Conservation (phyloP, 2,329 filamentous ascomycete genomes). For the Endothia cerciana region DNA sequence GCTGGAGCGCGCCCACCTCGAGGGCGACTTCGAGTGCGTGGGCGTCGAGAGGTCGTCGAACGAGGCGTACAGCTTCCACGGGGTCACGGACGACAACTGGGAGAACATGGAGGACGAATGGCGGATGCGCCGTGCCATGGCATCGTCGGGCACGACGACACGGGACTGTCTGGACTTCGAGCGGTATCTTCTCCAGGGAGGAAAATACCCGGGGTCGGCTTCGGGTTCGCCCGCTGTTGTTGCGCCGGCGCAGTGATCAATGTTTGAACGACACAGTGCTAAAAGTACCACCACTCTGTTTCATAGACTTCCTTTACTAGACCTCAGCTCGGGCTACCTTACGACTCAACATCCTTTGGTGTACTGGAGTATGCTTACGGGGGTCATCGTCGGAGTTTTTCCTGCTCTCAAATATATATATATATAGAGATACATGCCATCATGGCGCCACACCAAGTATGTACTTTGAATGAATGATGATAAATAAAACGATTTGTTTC, state of each 20-base stretch:
- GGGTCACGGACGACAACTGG: slow-evolving; percentile 48
- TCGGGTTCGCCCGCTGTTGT: slow-evolving; percentile 23
- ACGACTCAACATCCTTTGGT: slow-evolving; percentile 16
- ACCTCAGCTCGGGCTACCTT: slow-evolving; percentile 23
- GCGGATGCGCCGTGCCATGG: slow-evolving; percentile 32
- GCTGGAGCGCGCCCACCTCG: slow-evolving; percentile 48
- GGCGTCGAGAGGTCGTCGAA: slow-evolving; percentile 42
- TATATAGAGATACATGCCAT: slow-evolving; percentile 27
- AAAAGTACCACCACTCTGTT: slow-evolving; percentile 6
- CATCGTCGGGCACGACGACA: slow-evolving; percentile 38
- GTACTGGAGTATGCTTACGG: slow-evolving; percentile 20
- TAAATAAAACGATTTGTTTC: slow-evolving; percentile 15
- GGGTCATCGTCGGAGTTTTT: slow-evolving; percentile 13
- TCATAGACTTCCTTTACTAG: slow-evolving; percentile 26
- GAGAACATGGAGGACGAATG: slow-evolving; percentile 33
- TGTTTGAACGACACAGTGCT: background rate
- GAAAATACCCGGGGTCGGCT: slow-evolving; percentile 40
- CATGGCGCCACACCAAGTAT: slow-evolving; percentile 26
- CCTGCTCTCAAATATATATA: slow-evolving; percentile 21
- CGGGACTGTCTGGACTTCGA: slow-evolving; percentile 46
- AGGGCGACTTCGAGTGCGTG: slow-evolving; percentile 51
- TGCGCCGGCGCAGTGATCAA: slow-evolving; percentile 24
- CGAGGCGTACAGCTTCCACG: slow-evolving; percentile 48
- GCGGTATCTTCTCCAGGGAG: slow-evolving; percentile 45
- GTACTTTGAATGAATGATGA: slow-evolving; percentile 27